A percentile compares a stretch with the other conserved stretches of the same genome.
These are phyloP conservation scores for Athelia psychrophila DNA, from an alignment of 1,284 basidiomycete genomes.

Conservation along the genomic window DNA sequence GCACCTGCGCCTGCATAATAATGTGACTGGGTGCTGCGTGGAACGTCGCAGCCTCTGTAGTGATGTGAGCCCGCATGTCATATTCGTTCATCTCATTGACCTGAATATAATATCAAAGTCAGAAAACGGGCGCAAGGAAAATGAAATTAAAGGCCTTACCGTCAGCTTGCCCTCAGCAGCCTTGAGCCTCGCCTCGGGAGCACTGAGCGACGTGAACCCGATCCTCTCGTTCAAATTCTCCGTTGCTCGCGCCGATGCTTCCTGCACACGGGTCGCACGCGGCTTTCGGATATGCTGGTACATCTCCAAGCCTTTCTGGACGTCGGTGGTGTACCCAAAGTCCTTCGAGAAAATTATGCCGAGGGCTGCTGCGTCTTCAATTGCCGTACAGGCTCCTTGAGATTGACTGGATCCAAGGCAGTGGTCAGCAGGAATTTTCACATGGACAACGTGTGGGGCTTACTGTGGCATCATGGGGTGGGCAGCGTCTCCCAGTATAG, in stretches of 20 bases:
- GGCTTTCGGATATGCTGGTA: constrained; percentile 29
- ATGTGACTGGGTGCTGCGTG: no score
- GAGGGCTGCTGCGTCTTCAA: constrained; percentile 33
- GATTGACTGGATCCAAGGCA: constrained; percentile 33
- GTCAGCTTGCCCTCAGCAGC: no score
- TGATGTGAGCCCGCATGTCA: no score
- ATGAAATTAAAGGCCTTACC: no score
- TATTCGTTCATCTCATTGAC: no score
- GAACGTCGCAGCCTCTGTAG: no score
- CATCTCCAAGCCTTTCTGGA: constrained; percentile 23
- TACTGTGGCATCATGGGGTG: constrained; percentile 35
- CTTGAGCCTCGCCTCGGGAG: constrained; percentile 23
- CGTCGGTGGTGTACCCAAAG: constrained; percentile 23
- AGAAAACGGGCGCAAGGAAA: no score
- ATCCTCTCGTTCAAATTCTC: constrained; percentile 32
- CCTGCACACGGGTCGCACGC: constrained; percentile 29
- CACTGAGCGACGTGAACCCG: constrained; percentile 28
- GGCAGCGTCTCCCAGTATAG: constrained; percentile 29
- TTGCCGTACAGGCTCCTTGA: constrained; percentile 31
- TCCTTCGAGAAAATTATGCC: constrained; percentile 31
- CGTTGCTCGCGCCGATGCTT: constrained; percentile 25
- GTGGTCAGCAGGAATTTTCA: constrained; percentile 20
- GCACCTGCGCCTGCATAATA: no score
- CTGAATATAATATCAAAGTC: no score
- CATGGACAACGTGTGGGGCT: no score